Base-by-base conservation (phyloP, 352 stramenopile species). In the Pythium catenulatum region DNA sequence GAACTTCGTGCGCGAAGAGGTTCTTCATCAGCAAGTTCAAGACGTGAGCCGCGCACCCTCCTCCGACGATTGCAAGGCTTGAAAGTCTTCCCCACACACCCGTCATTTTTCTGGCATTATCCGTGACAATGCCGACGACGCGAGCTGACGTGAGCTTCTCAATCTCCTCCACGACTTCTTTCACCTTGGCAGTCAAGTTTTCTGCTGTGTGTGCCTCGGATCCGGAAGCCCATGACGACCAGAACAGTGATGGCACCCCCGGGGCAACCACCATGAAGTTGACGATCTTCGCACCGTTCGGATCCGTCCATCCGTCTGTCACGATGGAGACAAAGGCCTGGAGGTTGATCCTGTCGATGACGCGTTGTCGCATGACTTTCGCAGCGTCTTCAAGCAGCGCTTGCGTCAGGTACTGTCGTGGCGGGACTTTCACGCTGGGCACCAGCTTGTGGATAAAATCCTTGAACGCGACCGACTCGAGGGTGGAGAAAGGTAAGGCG, bases 1-100 rank as follows among this genome's bases (percentile, higher is more conserved):
- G 25, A 23, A 43, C 30, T 30, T 52, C 32, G 27, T 66, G 17
- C 7, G 25, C n/a, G 32, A 68, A 83, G 0, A 76, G 6, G 46
- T 83, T 32, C 34, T 76, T 66, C 76, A 83, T 75, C 46, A 76
- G 34, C 34, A 83, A n/a, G 52, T 84, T 78, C 8, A 78, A 15
- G 11, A 61, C 50, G 46, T 84, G 77, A 11, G 77, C 77, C 39
- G 77, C 63, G 34, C 77, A 76, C 2, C 76, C 76, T 11, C 61
- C 61, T 32, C 59, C 59, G n/a, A 83, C 36, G 32, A 83, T 76
- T 21, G 30, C 37, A 4, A 54, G 46, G 3, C 36, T 43, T 9
- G 19, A 46, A 39, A 72, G n/a, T 25, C 30, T 39, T 0, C n/a
- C 21, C 76, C 76, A 83, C 11, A 54, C 34, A 8, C 45, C 32